Conservation (phyloP, 164 flowering plant species). For the Paratinospora sagittata region DNA sequence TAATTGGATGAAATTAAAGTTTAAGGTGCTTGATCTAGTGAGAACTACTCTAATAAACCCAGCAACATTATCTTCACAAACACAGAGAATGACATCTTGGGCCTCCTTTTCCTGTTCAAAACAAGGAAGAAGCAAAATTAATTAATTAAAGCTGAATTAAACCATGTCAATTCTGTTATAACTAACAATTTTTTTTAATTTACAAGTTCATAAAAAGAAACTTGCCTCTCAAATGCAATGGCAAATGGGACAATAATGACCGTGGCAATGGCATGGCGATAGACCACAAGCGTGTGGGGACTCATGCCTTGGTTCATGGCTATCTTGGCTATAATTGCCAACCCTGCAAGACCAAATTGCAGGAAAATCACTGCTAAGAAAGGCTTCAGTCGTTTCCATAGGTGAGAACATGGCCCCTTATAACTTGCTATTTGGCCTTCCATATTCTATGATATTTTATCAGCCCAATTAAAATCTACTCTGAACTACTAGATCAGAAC, state of each 20-base stretch:
- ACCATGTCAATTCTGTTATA: too few relatives aligned
- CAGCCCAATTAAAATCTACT: too few relatives aligned
- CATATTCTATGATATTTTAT: too few relatives aligned
- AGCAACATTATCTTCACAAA: conserved; percentile 45
- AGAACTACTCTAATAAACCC: conserved; percentile 49
- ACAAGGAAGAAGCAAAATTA: conserved; percentile 7
- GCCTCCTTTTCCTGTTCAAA: conserved; percentile 48
- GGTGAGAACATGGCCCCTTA: not conserved
- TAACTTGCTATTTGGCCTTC: not conserved
- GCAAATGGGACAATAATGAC: conserved; percentile 63
- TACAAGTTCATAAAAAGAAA: conserved; percentile 13
- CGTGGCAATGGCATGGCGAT: conserved; percentile 59
- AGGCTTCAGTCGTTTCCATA: conserved; percentile 34
- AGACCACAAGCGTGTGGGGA: conserved; percentile 54
- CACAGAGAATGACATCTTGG: conserved; percentile 51
- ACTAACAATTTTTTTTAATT: too few relatives aligned
- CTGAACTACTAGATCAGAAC: not conserved
- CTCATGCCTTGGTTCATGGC: conserved; percentile 68
- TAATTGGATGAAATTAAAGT: too few relatives aligned
- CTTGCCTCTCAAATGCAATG: conserved; percentile 44
- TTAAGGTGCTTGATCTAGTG: not conserved
- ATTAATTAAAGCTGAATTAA: too few relatives aligned
- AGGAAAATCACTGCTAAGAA: conserved; percentile 47
- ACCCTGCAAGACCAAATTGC: conserved; percentile 63
- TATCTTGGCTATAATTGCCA: conserved; percentile 59